Evolutionary conservation across 345 rosid genomes (phyloP), one percentile per base, ranked within the genome.

Genomic region (Punica granatum): DNA sequence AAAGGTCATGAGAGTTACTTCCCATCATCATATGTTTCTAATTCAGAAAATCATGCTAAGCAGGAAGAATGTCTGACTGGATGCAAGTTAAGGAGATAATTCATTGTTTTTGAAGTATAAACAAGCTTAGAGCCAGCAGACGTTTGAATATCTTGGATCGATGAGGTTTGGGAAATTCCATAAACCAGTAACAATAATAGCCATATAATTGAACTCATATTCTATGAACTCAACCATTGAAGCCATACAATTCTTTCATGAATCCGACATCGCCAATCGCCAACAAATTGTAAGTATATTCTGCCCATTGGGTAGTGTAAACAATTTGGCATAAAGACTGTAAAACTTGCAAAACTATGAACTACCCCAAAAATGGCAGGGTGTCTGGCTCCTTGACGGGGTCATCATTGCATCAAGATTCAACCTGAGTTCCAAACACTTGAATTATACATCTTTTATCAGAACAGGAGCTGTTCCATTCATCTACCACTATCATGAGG

Each of bases 401-500:
- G 6, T 51, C 58, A 26, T 26, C 33, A 23, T 56, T 56, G 25
- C 33, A 30, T 56, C 32, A 26, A 51, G 28, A n/a, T 51, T n/a
- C n/a, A n/a, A n/a, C n/a, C 13, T n/a, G 58, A 51, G 23, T n/a
- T 51, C 14, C 30, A 51, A 26, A 23, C 28, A 56, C 11, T 56
- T 56, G 61, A 26, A 30, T 26, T 28, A 13, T 14, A 15, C 2
- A 26, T 56, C 19, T 13, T 56, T 54, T 25, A 49, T 11, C 60
- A 54, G 33, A 54, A 37, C 3, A 62, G 65, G 39, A 7, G 18
- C 1, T 63, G 19, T 11, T 23, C 23, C 14, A 23, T 39, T 33
- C 14, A 33, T 15, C 2, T 16, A n/a, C 26, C 14, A 51, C 9
- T 14, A 80, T 88, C 81, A 88, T 15, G 74, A 77, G 25, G 88